phyloP scores from a whole-genome alignment of 164 flowering plant genomes.

The Vitis riparia region DNA sequence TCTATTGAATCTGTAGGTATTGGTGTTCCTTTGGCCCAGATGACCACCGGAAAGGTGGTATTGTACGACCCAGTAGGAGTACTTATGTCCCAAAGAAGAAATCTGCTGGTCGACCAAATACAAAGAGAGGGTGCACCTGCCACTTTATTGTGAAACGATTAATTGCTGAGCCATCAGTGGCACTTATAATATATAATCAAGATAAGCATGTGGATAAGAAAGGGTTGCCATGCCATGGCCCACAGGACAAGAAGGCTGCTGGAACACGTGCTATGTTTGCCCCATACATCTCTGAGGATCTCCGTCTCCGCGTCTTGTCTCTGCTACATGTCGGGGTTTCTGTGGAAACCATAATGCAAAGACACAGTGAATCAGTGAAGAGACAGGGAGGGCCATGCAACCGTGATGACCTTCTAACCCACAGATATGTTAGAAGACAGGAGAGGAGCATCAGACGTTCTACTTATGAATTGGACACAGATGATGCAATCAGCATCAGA shows the following conservation, averaged over 20 bases:
- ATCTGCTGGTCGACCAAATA: conserved; percentile 86
- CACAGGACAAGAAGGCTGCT: conserved; percentile 80
- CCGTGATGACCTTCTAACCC: conserved; percentile 91
- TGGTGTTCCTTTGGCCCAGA: conserved; percentile 99
- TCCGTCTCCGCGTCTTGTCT: conserved; percentile 83
- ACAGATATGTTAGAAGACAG: conserved; percentile 82
- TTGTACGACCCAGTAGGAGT: conserved; percentile 79
- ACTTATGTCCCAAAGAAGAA: conserved; percentile 74
- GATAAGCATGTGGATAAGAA: conserved; percentile 89
- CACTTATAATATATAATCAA: conserved; percentile 87
- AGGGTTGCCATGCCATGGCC: conserved; percentile 95
- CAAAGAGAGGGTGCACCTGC: conserved; percentile 94
- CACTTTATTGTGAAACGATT: conserved; percentile 95
- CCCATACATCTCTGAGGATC: conserved; percentile 93
- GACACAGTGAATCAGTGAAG: conserved; percentile 83
- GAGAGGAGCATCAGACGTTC: conserved; percentile 90
- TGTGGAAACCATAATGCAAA: conserved; percentile 97
- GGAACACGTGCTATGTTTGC: conserved; percentile 97
- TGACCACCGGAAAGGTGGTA: conserved; percentile 87
- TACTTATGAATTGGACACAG: conserved; percentile 69
- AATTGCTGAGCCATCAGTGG: conserved; percentile 87
- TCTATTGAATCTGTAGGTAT: conserved; percentile 60
- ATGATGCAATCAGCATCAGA: conserved; percentile 75
- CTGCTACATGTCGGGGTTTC: conserved; percentile 87
- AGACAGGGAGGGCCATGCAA: conserved; percentile 87